A percentile compares a stretch with the other conserved stretches of the same genome.
Conservation (phyloP, 192 early-diverging fungal genomes). For the Gamsiella multidivaricata region DNA sequence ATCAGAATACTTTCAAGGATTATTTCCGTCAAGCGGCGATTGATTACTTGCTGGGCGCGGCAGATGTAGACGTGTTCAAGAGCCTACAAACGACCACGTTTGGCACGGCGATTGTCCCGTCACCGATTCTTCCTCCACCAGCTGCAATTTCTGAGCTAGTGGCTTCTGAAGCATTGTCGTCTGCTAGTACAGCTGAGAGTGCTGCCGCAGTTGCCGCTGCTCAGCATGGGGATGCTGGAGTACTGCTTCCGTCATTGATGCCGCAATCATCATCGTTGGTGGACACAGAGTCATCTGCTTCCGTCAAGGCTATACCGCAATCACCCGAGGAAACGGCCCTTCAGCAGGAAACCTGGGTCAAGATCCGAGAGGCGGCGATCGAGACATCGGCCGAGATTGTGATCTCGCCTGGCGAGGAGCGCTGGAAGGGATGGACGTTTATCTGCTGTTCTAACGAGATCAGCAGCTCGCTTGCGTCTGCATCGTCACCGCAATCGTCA, state of each 20-base stretch:
- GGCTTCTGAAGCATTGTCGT: neutral
- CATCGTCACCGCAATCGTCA: constrained; percentile 28
- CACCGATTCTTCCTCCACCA: constrained; percentile 24
- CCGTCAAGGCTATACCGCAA: neutral
- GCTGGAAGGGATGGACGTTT: constrained; percentile 72
- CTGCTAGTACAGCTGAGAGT: neutral
- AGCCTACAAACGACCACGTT: constrained; percentile 50
- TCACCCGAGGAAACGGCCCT: constrained; percentile 51
- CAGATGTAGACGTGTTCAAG: constrained; percentile 44
- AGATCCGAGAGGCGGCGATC: constrained; percentile 43
- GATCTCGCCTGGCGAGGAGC: constrained; percentile 70
- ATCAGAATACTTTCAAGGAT: constrained; percentile 80
- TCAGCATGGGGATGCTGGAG: neutral
- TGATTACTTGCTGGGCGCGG: constrained; percentile 62
- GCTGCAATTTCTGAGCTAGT: neutral
- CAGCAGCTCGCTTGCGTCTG: constrained; percentile 46
- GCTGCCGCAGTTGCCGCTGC: neutral
- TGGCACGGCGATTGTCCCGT: constrained; percentile 38
- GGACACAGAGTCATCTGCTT: neutral
- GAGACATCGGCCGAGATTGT: constrained; percentile 61
- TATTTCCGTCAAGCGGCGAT: constrained; percentile 74
- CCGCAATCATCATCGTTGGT: neutral
- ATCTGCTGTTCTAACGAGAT: constrained; percentile 64
- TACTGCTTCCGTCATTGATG: constrained; percentile 16
- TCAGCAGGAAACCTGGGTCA: constrained; percentile 57